phyloP scores from a whole-genome alignment of 371 early-diverging fungal genomes.

The Mucor circinelloides region DNA sequence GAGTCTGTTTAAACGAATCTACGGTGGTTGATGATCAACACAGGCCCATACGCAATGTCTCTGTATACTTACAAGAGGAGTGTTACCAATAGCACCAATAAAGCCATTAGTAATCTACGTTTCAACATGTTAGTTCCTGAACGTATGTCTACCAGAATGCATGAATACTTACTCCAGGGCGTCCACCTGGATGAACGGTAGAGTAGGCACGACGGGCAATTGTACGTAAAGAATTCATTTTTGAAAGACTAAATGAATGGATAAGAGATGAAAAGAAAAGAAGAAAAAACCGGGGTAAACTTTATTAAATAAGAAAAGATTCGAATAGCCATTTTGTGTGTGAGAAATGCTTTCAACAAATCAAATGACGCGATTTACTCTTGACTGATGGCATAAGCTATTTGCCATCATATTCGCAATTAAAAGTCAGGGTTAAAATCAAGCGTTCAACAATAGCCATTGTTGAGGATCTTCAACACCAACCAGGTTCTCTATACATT shows the following conservation, averaged over 20 bases:
- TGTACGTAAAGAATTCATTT: constrained; percentile 40
- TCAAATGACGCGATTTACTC: constrained; percentile 4
- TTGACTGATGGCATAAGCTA: constrained; percentile 3
- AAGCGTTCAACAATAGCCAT: constrained; percentile 35
- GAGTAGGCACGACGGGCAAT: constrained; percentile 46
- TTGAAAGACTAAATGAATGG: background rate
- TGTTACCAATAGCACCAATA: constrained; percentile 92
- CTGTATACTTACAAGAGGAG: constrained; percentile 75
- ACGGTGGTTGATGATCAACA: background rate
- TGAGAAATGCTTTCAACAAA: constrained; percentile 1
- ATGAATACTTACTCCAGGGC: constrained; percentile 39
- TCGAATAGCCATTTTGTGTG: background rate
- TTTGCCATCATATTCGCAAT: background rate
- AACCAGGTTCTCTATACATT: constrained; percentile 36
- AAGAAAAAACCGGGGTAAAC: constrained; percentile 3
- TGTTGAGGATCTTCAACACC: constrained; percentile 47
- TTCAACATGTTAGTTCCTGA: background rate
- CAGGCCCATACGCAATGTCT: background rate
- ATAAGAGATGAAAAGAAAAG: constrained; percentile 1
- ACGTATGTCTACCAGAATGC: background rate
- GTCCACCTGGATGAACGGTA: constrained; percentile 46
- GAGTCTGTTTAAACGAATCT: constrained; percentile 75
- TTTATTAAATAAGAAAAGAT: background rate
- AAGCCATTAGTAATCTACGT: constrained; percentile 72
- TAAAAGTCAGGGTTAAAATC: background rate